Base-by-base conservation (phyloP, 2,329 filamentous ascomycete genomes). In the Hypoxylon sp. region DNA sequence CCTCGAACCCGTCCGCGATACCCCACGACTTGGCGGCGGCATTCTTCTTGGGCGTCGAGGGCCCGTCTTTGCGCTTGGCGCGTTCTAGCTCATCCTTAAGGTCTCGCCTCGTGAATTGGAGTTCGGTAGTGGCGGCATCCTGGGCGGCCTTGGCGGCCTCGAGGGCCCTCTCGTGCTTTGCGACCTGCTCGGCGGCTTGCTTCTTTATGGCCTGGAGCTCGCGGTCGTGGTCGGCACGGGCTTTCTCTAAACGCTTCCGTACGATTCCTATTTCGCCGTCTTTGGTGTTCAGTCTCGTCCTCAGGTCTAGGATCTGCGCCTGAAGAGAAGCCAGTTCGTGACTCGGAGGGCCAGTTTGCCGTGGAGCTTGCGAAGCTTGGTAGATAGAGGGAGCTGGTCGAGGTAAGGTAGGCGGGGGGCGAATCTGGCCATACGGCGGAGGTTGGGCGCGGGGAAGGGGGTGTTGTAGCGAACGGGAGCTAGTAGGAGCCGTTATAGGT, bases 1-100 rank as follows among this genome's bases (percentile, higher is more conserved):
- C 86, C 58, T 93, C 89, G 67, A 95, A 95, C 0, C 91, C 91
- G 73, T 95, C 91, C 1, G 88, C 83, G 46, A 89, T 77, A 1
- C 82, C 79, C 74, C 83, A 83, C 1, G 77, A 74, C 70, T 82
- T 86, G 23, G 79, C 73, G 1, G 75, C 70, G 64, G 77, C 80
- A 24, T 80, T 81, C 70, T 85, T 88, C 68, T 81, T 90, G 2
- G 88, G 87, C 0, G 89, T 91, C 3, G 67, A 66, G 3, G 65
- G 67, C 17, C 70, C 70, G 13, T 80, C 81, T 66, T 78, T 83
- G 53, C 83, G 72, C 63, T 77, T 81, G 48, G 74, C 78, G 64
- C 73, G 80, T 21, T 65, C 66, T 5, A 72, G 66, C 72, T 81
- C 87, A 64, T 91, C 88, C 33, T 81, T 82, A 65, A 91, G 75